Evolutionary conservation across 2,329 filamentous ascomycete genomes (phyloP), one percentile per base, ranked within the genome.

Genomic region (Colletotrichum acutatum): DNA sequence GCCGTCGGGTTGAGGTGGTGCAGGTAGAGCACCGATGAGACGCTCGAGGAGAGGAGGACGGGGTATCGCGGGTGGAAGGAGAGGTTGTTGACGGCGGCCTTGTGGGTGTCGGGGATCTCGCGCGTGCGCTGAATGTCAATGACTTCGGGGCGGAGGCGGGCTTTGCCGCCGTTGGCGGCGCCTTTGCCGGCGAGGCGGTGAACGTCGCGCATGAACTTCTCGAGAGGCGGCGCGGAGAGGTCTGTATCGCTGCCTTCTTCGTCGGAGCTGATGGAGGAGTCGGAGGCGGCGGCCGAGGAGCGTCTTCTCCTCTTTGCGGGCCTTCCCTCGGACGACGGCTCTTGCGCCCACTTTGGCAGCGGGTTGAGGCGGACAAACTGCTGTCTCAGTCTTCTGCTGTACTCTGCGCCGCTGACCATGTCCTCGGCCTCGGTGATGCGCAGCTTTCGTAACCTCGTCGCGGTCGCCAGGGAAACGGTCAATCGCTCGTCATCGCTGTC

Each of bases 401-500:
- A 99, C 81, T 98, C 96, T 74, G 90, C 92, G 60, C 97, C 97
- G 76, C 86, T 94, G 75, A 99, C 90, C 12, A 97, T 81, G 81
- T 99, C 97, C 78, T 99, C 97, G 1, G 89, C 90, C 79, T 96
- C 95, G 2, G 91, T 92, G 63, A 91, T 86, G 74, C 97, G 90
- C 74, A 99, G 86, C 83, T 98, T 98, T 76, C 95, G 90, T 79
- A 98, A 82, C 75, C 94, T 90, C 60, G 91, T 90, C 57, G 92
- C 91, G 30, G 90, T 89, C 4, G 94, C 93, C 52, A 99, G 88
- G 16, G 96, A 98, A 61, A 99, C 89, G 7, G 91, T 90, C 74
- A 98, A 85, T 66, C 94, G 90, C 79, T 98, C 97, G 79, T 99
- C 97, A 78, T 99, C 97, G 82, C 95, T 98, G 81, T 99, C 97